Evolutionary conservation across 75 land plant species (phyloP), one percentile per base, ranked within the genome.

Genomic region (Sequoia sempervirens): DNA sequence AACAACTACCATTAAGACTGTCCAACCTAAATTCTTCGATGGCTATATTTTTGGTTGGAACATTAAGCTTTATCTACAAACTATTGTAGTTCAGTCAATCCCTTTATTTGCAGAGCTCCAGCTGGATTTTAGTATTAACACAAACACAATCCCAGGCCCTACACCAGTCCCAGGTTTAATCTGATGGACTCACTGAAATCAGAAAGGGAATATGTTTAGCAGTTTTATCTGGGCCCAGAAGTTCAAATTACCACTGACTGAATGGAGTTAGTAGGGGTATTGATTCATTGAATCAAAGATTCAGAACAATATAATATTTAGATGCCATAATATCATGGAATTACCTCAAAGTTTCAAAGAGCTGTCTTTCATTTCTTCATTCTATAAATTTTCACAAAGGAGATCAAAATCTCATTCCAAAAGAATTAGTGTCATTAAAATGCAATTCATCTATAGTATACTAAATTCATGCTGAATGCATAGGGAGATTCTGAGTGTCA

Each of bases 281-380:
- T n/a, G n/a, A n/a, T n/a, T n/a, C n/a, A n/a, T n/a, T 75, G 78
- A 75, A 75, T 75, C 45, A 38, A 75, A 75, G 78, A 75, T 40
- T 75, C 45, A 38, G 40, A 75, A 75, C 78, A 75, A 7, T 40
- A 40, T 40, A 75, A 75, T 2, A 17, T 38, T 75, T 40, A 40
- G 45, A 23, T 75, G 43, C 26, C 20, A 75, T 8, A 75, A 75
- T 75, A 20, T 75, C 10, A 18, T 75, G 41, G 37, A 75, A 75
- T 7, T 40, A 2, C 78, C 45, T 75, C 78, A 40, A 75, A 23
- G 45, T 9, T 75, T 75, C 26, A 75, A 18, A 38, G n/a, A 75
- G 20, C 45, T 75, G 78, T 75, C 78, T 37, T 20, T 20, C 41
- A 38, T 12, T 37, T 23, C 45, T 2, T 61, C 41, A 38, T 23